Base-by-base conservation (phyloP, 176 grass and related monocot genomes). In the Musa acuminata region DNA sequence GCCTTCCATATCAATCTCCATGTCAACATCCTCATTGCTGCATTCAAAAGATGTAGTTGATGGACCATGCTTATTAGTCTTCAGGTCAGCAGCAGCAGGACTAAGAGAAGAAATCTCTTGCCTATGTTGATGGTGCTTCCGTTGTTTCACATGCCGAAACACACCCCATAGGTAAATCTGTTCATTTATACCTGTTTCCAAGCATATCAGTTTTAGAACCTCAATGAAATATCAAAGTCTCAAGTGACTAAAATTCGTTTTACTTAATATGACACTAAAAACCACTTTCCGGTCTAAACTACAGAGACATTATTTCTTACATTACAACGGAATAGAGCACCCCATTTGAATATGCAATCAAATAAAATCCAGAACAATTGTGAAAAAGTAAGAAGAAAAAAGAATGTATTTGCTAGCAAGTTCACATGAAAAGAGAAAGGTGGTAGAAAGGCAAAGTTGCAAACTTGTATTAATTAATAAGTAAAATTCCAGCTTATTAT, bases 91-190 rank as follows among this genome's bases (percentile, higher is more conserved):
- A 81, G 22, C 55, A 72, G 82, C 77, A 80, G 73, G 50, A 73
- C n/a, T 69, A 9, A 19, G 58, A 53, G 35, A 59, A 48, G 35
- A 52, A 51, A 62, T 22, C 25, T 75, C 76, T 57, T 85, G 74
- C 78, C 81, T 82, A 64, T 55, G 49, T 48, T 5, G 26, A 51
- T 52, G 26, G 49, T 62, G 51, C 59, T 73, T 88, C 64, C 78
- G 71, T 52, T 17, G 65, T 55, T 71, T 81, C 11, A 22, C 9
- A 72, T 52, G 49, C 60, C 68, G 75, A 65, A 96, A 92, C 75
- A 88, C 24, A 84, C 93, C 93, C 87, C 89, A 96, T 26, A 96
- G 79, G 74, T 81, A 96, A n/a, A 69, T 67, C 43, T 92, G 23
- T 20, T 64, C 89, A 35, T 80, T 69, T 78, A 85, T 81, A 13